Evolutionary conservation across 176 grass and related monocot species (phyloP), one percentile per base, ranked within the genome.

Genomic region (Oryza meyeriana): DNA sequence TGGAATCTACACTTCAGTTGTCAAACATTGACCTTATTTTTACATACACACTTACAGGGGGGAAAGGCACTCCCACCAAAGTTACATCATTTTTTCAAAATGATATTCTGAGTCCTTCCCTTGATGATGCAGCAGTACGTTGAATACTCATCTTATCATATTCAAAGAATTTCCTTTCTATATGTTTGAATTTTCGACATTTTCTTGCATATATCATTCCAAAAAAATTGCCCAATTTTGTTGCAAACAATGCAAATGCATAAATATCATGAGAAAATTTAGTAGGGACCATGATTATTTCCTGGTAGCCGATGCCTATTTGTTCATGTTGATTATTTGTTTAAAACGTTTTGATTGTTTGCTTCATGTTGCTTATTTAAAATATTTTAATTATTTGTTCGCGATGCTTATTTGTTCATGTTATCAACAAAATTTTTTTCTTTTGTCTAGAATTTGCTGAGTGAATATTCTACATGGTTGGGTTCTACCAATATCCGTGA

Each of bases 21-120:
- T 99, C 96, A 86, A 99, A 99, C 69, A 78, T 95, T 84, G 96
- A 99, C 74, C 96, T 99, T 34, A 80, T 95, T 87, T 91, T 79
- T 73, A 86, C 87, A 70, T 99, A 99, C 80, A 83, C 80, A 6
- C 71, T 99, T 44, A 87, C 83, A 87, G 90, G 89, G 64, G 87
- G 88, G 64, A 90, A 63, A 79, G 34, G 89, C 69, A 87, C 62
- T 79, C 91, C 91, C 6, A 45, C 58, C 24, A 75, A 78, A 72
- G 75, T 83, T 63, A 90, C 84, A 0, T 88, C 80, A 75, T 64
- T 86, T 80, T 85, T 99, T 91, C 93, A 95, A 69, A 94, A 94
- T 88, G 96, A 99, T 76, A 99, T 99, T 88, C 81, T 95, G 5
- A 81, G 50, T 73, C 91, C 96, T 77, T 73, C 89, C 68, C 79